phyloP scores from a whole-genome alignment of 345 rosid species.

The sweet orange (Citrus sinensis) region DVS_A1.0 CM039167.1:3635001-3635500 shows the following conservation, averaged over 20 bases:
- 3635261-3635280: background rate
- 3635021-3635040: constrained; percentile 99
- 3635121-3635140: background rate
- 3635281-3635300: background rate
- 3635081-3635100: background rate
- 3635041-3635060: constrained; percentile 98
- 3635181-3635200: background rate
- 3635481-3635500: background rate
- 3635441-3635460: background rate
- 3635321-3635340: background rate
- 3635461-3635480: background rate
- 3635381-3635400: background rate
- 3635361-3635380: background rate
- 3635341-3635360: background rate
- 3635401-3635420: background rate
- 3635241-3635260: background rate
- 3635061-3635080: constrained; percentile 25
- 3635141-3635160: background rate
- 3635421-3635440: background rate
- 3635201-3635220: background rate
- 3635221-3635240: background rate
- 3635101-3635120: background rate
- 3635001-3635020: constrained; percentile 73
- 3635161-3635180: background rate
- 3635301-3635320: background rate